Evolutionary conservation across 257 asterid species (phyloP).

Genomic region (Perilla frutescens): DNA sequence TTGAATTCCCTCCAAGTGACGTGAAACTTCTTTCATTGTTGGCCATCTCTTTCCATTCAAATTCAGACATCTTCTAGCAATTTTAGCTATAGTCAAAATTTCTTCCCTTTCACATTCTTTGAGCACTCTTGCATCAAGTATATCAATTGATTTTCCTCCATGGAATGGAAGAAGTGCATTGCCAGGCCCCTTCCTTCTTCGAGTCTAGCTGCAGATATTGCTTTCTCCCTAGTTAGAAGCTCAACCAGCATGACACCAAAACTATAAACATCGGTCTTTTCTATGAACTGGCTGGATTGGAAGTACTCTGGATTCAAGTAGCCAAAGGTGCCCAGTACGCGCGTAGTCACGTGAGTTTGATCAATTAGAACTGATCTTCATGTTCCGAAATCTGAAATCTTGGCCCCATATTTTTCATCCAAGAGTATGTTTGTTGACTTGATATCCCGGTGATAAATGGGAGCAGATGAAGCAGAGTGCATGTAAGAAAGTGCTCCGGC

Average conservation of each 20-base stretch:
- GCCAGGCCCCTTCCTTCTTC: conserved; percentile 42
- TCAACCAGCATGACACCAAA: conserved; percentile 54
- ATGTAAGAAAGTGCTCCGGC: conserved; percentile 47
- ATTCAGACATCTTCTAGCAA: conserved; percentile 44
- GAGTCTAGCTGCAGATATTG: conserved; percentile 34
- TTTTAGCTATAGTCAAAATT: conserved; percentile 34
- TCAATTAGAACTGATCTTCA: conserved; percentile 38
- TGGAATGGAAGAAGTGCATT: conserved; percentile 40
- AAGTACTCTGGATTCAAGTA: conserved; percentile 57
- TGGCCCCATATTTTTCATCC: conserved; percentile 43
- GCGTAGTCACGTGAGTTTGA: conserved; percentile 48
- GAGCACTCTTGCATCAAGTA: conserved; percentile 45
- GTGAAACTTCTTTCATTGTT: conserved; percentile 48
- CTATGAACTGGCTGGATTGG: conserved; percentile 49
- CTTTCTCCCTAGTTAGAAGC: conserved; percentile 52
- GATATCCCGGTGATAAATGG: conserved; percentile 49
- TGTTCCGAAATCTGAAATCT: conserved; percentile 47
- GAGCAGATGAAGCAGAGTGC: conserved; percentile 47
- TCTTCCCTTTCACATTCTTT: conserved; percentile 37
- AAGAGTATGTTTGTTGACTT: conserved; percentile 15
- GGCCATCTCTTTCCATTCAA: conserved; percentile 51
- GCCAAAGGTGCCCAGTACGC: conserved; percentile 48
- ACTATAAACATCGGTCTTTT: too few relatives aligned
- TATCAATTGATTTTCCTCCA: conserved; percentile 40
- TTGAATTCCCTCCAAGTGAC: conserved; percentile 39